phyloP scores from a whole-genome alignment of 2,329 filamentous ascomycete species.

The Fusarium sp. region DNA sequence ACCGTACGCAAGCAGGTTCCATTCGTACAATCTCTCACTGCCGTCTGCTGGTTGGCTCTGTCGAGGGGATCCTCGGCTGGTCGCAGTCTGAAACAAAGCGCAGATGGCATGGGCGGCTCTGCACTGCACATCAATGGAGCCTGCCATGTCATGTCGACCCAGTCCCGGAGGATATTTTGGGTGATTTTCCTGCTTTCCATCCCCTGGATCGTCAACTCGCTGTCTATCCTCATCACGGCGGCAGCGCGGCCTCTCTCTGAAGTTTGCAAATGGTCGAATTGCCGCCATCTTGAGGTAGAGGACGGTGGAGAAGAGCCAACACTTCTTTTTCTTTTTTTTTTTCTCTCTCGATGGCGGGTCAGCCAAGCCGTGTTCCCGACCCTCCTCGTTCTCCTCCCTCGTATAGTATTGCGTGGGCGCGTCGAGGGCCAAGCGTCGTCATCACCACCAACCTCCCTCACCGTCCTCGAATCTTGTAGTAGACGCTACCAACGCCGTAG shows the following conservation, averaged over 20 bases:
- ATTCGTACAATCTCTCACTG: conserved; percentile 27
- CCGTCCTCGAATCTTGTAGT: conserved; percentile 51
- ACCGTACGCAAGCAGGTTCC: not conserved
- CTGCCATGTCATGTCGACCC: conserved; percentile 15
- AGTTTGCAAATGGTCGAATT: not conserved
- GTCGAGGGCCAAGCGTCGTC: conserved; percentile 22
- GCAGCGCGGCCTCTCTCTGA: conserved; percentile 3
- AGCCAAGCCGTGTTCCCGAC: conserved; percentile 13
- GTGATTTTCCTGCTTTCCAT: conserved; percentile 11
- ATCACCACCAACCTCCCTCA: conserved; percentile 29
- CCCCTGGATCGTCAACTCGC: conserved; percentile 25
- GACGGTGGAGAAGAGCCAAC: conserved; percentile 21
- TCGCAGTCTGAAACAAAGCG: conserved; percentile 36
- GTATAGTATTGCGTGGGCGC: conserved; percentile 4
- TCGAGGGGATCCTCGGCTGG: not conserved
- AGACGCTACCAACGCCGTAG: conserved; percentile 53
- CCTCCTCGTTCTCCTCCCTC: conserved; percentile 21
- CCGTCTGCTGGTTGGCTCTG: conserved; percentile 32
- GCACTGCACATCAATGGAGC: conserved; percentile 35
- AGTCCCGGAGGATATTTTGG: conserved; percentile 27
- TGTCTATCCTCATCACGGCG: conserved; percentile 35
- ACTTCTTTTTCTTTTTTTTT: not conserved
- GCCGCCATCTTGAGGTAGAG: conserved; percentile 3
- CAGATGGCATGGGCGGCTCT: conserved; percentile 33
- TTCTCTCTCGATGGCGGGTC: conserved; percentile 13